Base-by-base conservation (phyloP, 2,329 filamentous ascomycete species). In the Elsinoe necatrix region DNA sequence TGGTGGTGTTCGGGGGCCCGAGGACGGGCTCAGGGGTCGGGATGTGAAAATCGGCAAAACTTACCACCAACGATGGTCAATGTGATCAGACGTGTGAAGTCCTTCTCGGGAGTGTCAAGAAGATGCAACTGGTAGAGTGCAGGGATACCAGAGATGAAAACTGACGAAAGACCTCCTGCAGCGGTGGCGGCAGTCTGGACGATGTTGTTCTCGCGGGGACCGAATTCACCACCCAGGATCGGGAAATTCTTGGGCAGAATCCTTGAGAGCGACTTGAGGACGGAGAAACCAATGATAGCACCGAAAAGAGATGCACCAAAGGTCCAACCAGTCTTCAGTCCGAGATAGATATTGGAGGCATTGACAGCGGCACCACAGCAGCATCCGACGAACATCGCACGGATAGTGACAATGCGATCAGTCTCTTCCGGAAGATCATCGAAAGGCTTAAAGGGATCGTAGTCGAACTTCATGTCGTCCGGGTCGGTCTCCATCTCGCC, bases 181-280 rank as follows among this genome's bases (percentile, higher is more conserved):
- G 78, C 80, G 2, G 78, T 81, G 8, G 80, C 80, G 52, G 79
- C 69, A 2, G 79, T 79, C 63, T 82, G 79, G 54, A 80, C 71
- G 62, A 81, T 80, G 61, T 76, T 79, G 69, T 83, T 83, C 64
- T 83, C 80, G 61, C 80, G 78, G 7, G 80, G 80, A 1, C 80
- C 80, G 59, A 83, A 82, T 29, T 67, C 67, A 2, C 74, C 75
- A 29, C 79, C 78, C 11, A 82, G 69, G 16, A 76, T 12, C 76
- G 77, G 54, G 79, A 68, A 55, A 69, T 69, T 54, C 65, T 65
- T 31, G 4, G 63, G 62, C 37, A 65, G 54, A 9, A 62, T 54
- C 37, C 57, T 61, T 27, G 63, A 61, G 3, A 65, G 48, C 27
- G 64, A 59, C 55, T 66, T 66, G 37, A 66, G 60, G 11, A 66